Evolutionary conservation across 2,329 filamentous ascomycete genomes (phyloP), one percentile per base, ranked within the genome.

Genomic region (Penicillium sp.): DNA sequence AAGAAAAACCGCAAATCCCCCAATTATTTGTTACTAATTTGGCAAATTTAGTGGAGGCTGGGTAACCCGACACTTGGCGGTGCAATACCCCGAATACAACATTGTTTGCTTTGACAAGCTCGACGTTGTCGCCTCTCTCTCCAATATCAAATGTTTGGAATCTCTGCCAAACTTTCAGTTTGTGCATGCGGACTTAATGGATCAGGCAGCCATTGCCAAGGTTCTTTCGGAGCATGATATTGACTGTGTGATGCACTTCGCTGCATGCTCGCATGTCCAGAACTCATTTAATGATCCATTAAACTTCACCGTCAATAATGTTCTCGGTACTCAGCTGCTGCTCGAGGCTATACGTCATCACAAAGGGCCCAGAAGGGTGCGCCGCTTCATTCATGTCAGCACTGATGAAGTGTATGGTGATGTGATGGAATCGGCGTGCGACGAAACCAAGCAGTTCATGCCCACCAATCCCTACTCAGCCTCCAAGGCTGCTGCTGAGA

Each of bases 341-440:
- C 79, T 93, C 9, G 91, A 95, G 75, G 88, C 88, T 68, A 87
- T 89, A 50, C 88, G 89, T 72, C 88, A 88, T 71, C 83, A 89
- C 50, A 83, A 83, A 33, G 58, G 53, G 2, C n/a, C 35, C 35
- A 39, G 35, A 39, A 39, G 35, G 35, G 82, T 93, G 69, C 85
- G 82, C 64, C 83, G 88, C 49, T 93, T 93, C 74, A 88, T 93
- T 67, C 90, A 93, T 73, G 86, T 93, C 61, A 92, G 89, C 10
- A 93, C 91, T 1, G 91, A 95, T 71, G 91, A 93, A 77, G 91
- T 93, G 1, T 93, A 93, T 66, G 91, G 91, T 43, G 90, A 93
- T 72, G 88, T 91, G n/a, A 39, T 39, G 35, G 35, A 39, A 19
- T 39, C 35, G 35, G 35, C 35, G n/a, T 39, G 35, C 19, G 78